phyloP scores from a whole-genome alignment of 176 grass and related monocot genomes.

The Tillandsia leiboldiana region DNA sequence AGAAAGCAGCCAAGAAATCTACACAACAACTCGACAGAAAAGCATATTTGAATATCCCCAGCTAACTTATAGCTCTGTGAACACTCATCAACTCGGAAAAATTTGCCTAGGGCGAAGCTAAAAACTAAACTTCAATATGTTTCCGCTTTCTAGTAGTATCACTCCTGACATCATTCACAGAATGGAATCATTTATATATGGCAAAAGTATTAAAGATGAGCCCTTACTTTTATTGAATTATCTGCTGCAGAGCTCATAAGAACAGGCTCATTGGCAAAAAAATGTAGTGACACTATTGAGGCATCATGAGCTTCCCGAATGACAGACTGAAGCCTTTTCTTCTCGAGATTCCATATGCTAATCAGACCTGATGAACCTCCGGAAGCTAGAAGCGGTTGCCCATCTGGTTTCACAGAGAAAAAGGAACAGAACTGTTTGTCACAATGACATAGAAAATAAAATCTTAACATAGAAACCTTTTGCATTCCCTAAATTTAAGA shows the following conservation, averaged over 20 bases:
- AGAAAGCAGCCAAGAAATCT: too few species aligned
- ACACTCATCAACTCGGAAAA: too few species aligned
- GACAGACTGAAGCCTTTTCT: conserved; percentile 74
- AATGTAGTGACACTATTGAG: conserved; percentile 80
- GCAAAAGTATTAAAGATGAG: not conserved
- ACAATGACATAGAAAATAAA: too few species aligned
- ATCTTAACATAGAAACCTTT: too few species aligned
- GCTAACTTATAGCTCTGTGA: too few species aligned
- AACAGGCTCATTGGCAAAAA: conserved; percentile 88
- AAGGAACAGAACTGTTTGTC: not conserved
- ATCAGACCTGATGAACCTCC: conserved; percentile 96
- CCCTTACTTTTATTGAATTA: conserved; percentile 94
- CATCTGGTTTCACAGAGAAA: conserved; percentile 50
- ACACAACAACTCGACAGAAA: not conserved
- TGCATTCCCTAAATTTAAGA: too few species aligned
- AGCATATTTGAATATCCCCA: too few species aligned
- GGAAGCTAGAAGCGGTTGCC: conserved; percentile 81
- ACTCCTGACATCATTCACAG: not conserved
- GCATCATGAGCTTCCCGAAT: conserved; percentile 92
- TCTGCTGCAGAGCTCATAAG: conserved; percentile 94
- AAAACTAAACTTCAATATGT: not conserved
- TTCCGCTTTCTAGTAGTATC: too few species aligned
- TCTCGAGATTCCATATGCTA: conserved; percentile 97
- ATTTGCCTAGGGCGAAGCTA: not conserved
- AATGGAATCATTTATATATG: not conserved